Evolutionary conservation across 495 filamentous ascomycete genomes (phyloP).

Genomic region (Trichoderma erinaceum): DNA sequence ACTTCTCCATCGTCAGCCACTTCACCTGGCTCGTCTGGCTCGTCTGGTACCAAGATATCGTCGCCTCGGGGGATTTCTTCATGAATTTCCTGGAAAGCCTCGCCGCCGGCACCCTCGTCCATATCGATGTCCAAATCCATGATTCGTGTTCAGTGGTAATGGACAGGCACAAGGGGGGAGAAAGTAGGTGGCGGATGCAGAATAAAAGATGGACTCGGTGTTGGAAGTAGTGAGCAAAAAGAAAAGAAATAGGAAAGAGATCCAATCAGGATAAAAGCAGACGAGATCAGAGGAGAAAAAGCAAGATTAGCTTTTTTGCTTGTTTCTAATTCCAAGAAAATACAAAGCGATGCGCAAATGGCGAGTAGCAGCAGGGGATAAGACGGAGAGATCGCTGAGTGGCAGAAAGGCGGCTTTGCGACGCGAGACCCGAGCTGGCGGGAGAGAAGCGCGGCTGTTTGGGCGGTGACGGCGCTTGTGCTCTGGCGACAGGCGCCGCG

Average conservation of each 20-base stretch:
- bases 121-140: slow-evolving; percentile 80
- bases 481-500: background rate
- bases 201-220: background rate
- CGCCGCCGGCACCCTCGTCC: slow-evolving; percentile 37
- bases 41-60: slow-evolving; percentile 25
- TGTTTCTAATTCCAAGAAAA: background rate
- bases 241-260: too few relatives aligned
- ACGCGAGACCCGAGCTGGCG: background rate
- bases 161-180: background rate
- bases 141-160: background rate
- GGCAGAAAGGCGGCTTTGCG: slow-evolving; percentile 3
- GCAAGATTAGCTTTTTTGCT: background rate
- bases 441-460: background rate
- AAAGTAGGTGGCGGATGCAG: background rate
- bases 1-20: slow-evolving; percentile 28
- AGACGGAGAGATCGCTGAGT: background rate
- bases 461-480: slow-evolving; percentile 7
- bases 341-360: background rate
- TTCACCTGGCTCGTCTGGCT: slow-evolving; percentile 33
- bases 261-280: too few relatives aligned
- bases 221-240: too few relatives aligned
- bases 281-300: background rate
- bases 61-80: slow-evolving; percentile 35
- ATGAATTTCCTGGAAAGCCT: slow-evolving; percentile 36
- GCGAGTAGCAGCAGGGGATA: background rate